Evolutionary conservation across 2,329 filamentous ascomycete species (phyloP).

Genomic region (Rutstroemia sp.): DNA sequence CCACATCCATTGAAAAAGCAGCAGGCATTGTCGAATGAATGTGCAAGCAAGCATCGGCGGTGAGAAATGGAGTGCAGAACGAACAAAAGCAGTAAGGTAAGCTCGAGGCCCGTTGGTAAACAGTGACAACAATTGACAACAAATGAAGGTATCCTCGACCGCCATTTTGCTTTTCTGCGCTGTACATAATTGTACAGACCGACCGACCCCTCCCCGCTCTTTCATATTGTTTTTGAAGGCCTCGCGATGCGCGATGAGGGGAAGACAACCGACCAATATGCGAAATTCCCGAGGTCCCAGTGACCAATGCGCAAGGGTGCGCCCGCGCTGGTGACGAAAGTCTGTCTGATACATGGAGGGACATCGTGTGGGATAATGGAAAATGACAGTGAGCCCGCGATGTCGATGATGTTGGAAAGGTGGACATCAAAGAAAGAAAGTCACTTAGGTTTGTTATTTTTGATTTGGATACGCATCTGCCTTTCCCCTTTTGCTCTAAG

Average conservation of each 20-base stretch:
- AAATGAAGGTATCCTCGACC: conserved; percentile 16
- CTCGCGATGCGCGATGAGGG: neutral
- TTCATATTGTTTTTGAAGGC: conserved; percentile 14
- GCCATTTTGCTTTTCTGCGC: conserved; percentile 19
- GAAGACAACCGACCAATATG: neutral
- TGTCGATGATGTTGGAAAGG: too few species aligned
- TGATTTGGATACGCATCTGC: too few species aligned
- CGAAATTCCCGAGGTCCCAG: neutral
- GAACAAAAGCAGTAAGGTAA: neutral
- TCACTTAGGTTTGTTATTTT: too few species aligned
- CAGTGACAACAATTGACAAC: neutral
- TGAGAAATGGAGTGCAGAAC: neutral
- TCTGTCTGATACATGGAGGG: too few species aligned
- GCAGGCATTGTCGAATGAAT: conserved; percentile 2
- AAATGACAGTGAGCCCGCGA: too few species aligned
- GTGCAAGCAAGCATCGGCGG: neutral
- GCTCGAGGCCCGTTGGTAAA: neutral
- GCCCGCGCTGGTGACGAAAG: too few species aligned
- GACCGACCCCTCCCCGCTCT: conserved; percentile 12
- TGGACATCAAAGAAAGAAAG: too few species aligned
- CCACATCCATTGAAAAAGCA: conserved; percentile 1
- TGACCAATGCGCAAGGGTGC: neutral
- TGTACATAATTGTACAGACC: neutral
- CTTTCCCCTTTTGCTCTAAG: too few species aligned
- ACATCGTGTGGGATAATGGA: too few species aligned